Base-by-base conservation (phyloP, 2,329 filamentous ascomycete species). In the Colletotrichum sp. region DNA sequence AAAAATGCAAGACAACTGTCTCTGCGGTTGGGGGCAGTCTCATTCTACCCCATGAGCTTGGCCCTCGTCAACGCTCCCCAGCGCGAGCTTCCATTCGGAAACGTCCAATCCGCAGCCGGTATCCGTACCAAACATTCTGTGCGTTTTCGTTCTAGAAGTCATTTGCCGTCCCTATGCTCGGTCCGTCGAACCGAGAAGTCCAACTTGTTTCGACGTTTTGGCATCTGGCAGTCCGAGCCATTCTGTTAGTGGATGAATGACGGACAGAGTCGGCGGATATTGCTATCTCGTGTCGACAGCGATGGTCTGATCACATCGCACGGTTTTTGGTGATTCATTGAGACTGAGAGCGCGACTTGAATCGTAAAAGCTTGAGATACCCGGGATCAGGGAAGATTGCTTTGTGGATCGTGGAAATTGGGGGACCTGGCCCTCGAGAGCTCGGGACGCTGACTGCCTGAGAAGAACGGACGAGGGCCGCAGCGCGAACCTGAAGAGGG, bases 291-390 rank as follows among this genome's bases (percentile, higher is more conserved):
- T 65, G 44, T 76, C 64, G 36, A 28, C 52, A 24, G 36, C 18
- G 24, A 68, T 75, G 71, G 66, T 71, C 71, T 75, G 75, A 75
- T 75, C 62, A 28, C 75, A 75, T 75, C 66, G 74, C 70, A 65
- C 64, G 32, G 64, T 52, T 76, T 55, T 67, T 44, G 28, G 52
- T 75, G 66, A 75, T 62, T 76, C 71, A 44, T 63, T 71, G 59
- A 65, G 49, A 49, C 57, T 71, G 59, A 65, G 49, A 49, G 66
- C 52, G 34, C 26, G 36, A 55, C 66, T 76, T 75, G 71, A 75
- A 67, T 75, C 75, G 72, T 75, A 67, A 65, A 71, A 70, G 70
- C 66, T 70, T 67, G 69, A 72, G 59, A 28, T 28, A 32, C 10
- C 64, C 36, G n/a, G 74, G 74, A 71, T 76, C 71, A 76, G 71